Conservation (phyloP, 1,284 basidiomycete species). For the Rhizoctonia solani region DNA sequence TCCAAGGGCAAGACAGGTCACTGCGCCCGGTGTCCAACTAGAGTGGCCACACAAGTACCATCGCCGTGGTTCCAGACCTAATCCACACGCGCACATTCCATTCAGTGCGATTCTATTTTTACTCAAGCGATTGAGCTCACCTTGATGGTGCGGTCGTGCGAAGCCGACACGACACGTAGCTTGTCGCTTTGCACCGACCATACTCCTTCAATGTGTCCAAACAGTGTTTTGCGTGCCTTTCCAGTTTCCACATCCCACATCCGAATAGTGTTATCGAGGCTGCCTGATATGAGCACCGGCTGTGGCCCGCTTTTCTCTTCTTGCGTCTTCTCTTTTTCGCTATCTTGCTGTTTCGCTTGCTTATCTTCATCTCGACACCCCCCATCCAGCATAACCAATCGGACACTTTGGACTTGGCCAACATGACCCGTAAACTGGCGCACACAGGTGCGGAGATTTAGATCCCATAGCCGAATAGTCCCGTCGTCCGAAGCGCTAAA, state of each 20-base stretch:
- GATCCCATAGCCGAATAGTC: slow-evolving; percentile 93
- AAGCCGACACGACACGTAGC: slow-evolving; percentile 87
- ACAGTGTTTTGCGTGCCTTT: slow-evolving; percentile 79
- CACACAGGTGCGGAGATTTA: slow-evolving; percentile 78
- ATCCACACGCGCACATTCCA: background rate
- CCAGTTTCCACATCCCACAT: slow-evolving; percentile 94
- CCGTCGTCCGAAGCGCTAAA: slow-evolving; percentile 97
- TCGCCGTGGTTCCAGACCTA: slow-evolving; percentile 94
- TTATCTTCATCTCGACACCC: slow-evolving; percentile 46
- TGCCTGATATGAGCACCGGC: slow-evolving; percentile 85
- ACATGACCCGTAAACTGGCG: slow-evolving; percentile 89
- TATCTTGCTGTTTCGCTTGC: slow-evolving; percentile 44
- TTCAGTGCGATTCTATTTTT: background rate
- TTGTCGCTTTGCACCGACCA: slow-evolving; percentile 95
- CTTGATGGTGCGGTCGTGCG: slow-evolving; percentile 92
- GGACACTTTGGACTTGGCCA: slow-evolving; percentile 92
- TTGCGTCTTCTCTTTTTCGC: slow-evolving; percentile 39
- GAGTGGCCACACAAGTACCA: slow-evolving; percentile 83
- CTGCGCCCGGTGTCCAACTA: slow-evolving; percentile 95
- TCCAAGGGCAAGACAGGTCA: slow-evolving; percentile 86
- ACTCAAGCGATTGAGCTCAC: too few relatives aligned
- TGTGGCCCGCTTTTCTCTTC: slow-evolving; percentile 39
- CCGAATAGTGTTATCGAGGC: slow-evolving; percentile 95
- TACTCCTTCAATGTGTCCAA: slow-evolving; percentile 96
- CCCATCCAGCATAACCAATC: slow-evolving; percentile 68